phyloP scores from a whole-genome alignment of 2,329 filamentous ascomycete genomes.

The Epichloe gansuensis region DNA sequence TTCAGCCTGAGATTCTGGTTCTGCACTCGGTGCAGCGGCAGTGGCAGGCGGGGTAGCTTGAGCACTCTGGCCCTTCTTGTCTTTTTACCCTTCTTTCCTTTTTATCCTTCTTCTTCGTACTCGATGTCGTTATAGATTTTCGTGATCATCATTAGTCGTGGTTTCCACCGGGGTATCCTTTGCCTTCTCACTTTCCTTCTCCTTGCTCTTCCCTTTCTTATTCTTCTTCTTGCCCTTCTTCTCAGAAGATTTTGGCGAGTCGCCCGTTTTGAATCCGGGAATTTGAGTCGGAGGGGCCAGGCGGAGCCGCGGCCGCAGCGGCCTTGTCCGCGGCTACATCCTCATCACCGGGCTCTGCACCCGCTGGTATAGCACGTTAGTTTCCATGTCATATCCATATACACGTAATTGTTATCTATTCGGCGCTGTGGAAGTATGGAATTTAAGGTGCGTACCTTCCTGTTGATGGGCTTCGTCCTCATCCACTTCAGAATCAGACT shows the following conservation, averaged over 20 bases:
- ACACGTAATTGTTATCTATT: neutral
- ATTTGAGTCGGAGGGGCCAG: neutral
- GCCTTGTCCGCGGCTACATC: conserved; percentile 1
- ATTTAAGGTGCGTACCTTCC: conserved; percentile 9
- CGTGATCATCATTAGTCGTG: conserved; percentile 9
- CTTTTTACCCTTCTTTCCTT: conserved; percentile 14
- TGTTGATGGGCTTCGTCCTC: conserved; percentile 10
- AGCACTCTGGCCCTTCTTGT: conserved; percentile 9
- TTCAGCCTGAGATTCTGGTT: conserved; percentile 4
- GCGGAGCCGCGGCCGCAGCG: neutral
- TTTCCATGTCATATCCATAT: neutral
- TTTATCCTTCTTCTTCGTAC: conserved; percentile 14
- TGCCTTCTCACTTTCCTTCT: conserved; percentile 4
- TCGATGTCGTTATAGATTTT: conserved; percentile 7
- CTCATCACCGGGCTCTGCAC: neutral
- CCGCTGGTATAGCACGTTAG: neutral
- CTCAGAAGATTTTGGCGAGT: neutral
- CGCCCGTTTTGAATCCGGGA: conserved; percentile 6
- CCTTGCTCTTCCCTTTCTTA: conserved; percentile 12
- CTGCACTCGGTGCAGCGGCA: neutral
- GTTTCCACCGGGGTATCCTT: conserved; percentile 7
- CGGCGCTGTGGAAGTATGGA: neutral
- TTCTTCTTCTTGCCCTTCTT: conserved; percentile 10
- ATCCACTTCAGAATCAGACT: conserved; percentile 29
- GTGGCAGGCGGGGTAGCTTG: neutral